Evolutionary conservation across 805 yeast species (phyloP).

Genomic region (Hanseniaspora hatyaiensis): DNA sequence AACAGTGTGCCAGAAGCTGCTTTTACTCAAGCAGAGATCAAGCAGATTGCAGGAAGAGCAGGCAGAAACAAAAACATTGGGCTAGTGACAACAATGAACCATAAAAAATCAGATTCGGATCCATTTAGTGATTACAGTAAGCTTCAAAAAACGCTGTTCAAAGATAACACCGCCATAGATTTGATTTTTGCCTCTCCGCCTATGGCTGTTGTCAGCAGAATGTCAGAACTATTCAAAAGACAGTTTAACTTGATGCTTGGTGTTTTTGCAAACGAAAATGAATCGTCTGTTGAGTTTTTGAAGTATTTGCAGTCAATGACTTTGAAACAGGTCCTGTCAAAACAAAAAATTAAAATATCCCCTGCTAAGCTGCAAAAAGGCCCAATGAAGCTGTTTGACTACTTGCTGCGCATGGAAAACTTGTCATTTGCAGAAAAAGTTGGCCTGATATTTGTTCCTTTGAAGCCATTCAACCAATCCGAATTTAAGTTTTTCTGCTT

Average conservation of each 20-base stretch:
- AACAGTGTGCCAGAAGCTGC: conserved; percentile 18
- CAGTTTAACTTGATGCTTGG: conserved; percentile 18
- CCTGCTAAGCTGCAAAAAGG: conserved; percentile 24
- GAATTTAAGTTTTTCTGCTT: conserved; percentile 36
- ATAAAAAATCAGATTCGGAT: too few relatives aligned
- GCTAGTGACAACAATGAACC: conserved; percentile 21
- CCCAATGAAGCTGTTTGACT: conserved; percentile 33
- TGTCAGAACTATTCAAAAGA: conserved; percentile 30
- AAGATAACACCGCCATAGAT: conserved; percentile 43
- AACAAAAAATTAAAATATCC: conserved; percentile 22
- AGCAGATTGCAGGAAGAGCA: conserved; percentile 94
- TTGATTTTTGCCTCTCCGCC: conserved; percentile 77
- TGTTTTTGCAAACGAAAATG: neutral
- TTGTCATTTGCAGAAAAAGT: conserved; percentile 48
- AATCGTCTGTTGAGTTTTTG: neutral
- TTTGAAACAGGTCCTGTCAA: neutral
- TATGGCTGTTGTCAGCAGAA: conserved; percentile 52
- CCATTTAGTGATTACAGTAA: too few relatives aligned
- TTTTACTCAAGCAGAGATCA: conserved; percentile 55
- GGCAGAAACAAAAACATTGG: conserved; percentile 50
- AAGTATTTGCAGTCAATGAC: neutral
- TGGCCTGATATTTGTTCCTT: conserved; percentile 51
- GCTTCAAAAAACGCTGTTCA: too few relatives aligned
- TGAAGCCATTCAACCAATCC: conserved; percentile 31
- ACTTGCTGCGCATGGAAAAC: conserved; percentile 35